Percentiles rank a stretch among this genome's conserved stretches.
These are phyloP conservation scores for Dothidotthia symphoricarpi DNA, from an alignment of 2,329 filamentous ascomycete species.

Conservation along the genomic window DNA sequence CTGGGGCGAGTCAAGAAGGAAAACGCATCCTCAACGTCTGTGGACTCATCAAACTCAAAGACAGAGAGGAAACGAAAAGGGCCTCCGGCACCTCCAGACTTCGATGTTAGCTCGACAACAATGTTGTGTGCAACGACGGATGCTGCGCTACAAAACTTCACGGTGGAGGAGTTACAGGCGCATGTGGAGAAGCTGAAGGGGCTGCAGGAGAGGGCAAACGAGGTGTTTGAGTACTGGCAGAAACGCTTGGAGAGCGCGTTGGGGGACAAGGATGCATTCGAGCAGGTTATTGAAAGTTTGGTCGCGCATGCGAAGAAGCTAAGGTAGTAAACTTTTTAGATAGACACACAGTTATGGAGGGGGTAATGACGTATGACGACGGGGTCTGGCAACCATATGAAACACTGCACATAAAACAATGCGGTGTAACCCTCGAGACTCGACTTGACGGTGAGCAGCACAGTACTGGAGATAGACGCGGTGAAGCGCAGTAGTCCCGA, in stretches of 20 bases:
- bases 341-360: too few species aligned
- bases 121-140: slow-evolving; percentile 82
- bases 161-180: slow-evolving; percentile 68
- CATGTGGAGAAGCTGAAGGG: slow-evolving; percentile 70
- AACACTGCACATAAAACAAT: too few species aligned
- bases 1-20: slow-evolving; percentile 41
- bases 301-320: slow-evolving; percentile 88
- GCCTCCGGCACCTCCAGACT: slow-evolving; percentile 66
- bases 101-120: slow-evolving; percentile 76
- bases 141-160: slow-evolving; percentile 76
- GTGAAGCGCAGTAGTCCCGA: too few species aligned
- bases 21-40: slow-evolving; percentile 41
- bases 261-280: slow-evolving; percentile 88
- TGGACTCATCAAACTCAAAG: slow-evolving; percentile 40
- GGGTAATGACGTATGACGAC: background rate
- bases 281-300: slow-evolving; percentile 94
- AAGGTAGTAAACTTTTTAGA: slow-evolving; percentile 53
- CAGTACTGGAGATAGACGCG: too few species aligned
- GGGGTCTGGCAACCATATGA: too few species aligned
- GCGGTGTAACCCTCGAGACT: too few species aligned
- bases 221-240: slow-evolving; percentile 84
- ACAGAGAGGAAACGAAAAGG: slow-evolving; percentile 52
- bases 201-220: slow-evolving; percentile 68
- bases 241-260: slow-evolving; percentile 81
- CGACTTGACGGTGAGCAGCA: too few species aligned